A percentile compares a stretch with the other conserved stretches of the same genome.
Evolutionary conservation across 805 yeast species (phyloP).

Genomic region (Nakazawaea anatomiae): DNA sequence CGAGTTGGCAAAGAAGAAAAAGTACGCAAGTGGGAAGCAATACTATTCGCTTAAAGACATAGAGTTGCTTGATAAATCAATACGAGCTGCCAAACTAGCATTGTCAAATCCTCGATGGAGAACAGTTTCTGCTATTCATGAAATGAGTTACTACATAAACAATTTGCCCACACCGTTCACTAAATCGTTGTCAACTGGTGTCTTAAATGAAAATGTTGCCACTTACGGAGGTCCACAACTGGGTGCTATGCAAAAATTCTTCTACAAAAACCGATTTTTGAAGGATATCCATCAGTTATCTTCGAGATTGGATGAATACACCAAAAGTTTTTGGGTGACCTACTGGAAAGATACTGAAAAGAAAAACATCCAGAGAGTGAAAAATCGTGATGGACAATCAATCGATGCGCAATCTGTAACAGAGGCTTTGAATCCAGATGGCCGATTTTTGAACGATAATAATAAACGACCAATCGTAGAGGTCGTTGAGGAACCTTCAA

Average conservation of each 20-base stretch:
- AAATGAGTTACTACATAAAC: slow-evolving; percentile 52
- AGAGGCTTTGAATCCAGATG: slow-evolving; percentile 18
- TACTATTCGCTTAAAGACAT: slow-evolving; percentile 33
- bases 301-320: slow-evolving; percentile 25
- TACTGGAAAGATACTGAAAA: slow-evolving; percentile 43
- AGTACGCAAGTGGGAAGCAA: slow-evolving; percentile 14
- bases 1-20: slow-evolving; percentile 32
- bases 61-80: slow-evolving; percentile 34
- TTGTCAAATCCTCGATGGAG: slow-evolving; percentile 51
- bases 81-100: slow-evolving; percentile 42
- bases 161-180: slow-evolving; percentile 38
- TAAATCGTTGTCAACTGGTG: slow-evolving; percentile 38
- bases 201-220: slow-evolving; percentile 25
- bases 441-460: slow-evolving; percentile 18
- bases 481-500: slow-evolving; percentile 1
- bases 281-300: slow-evolving; percentile 23
- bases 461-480: slow-evolving; percentile 15
- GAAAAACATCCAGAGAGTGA: slow-evolving; percentile 30
- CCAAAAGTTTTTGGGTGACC: slow-evolving; percentile 43
- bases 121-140: slow-evolving; percentile 52
- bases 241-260: slow-evolving; percentile 43
- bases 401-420: slow-evolving; percentile 26
- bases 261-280: slow-evolving; percentile 45
- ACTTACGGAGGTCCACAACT: slow-evolving; percentile 60
- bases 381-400: slow-evolving; percentile 28